Evolutionary conservation across 225 moss, liverwort and hornwort species (phyloP).

Genomic region (Physcomitrellopsis africana): DNA sequence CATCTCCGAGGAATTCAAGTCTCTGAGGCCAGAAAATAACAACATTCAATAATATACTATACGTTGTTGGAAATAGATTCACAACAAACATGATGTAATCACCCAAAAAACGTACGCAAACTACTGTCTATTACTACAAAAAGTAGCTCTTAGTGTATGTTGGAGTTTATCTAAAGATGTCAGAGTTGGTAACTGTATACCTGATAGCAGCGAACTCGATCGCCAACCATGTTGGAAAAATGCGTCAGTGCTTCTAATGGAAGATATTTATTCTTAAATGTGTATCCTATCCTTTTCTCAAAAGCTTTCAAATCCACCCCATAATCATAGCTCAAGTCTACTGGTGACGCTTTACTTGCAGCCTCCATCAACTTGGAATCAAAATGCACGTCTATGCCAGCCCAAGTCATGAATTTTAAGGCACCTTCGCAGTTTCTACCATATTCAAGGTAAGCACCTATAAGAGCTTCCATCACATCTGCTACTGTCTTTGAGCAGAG

Average conservation of each 20-base stretch:
- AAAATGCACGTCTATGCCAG: constrained; percentile 73
- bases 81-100: background rate
- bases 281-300: constrained; percentile 75
- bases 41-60: constrained; percentile 5
- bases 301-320: constrained; percentile 68
- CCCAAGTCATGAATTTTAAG: constrained; percentile 86
- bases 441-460: constrained; percentile 72
- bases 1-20: constrained; percentile 97
- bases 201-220: constrained; percentile 86
- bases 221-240: constrained; percentile 74
- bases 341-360: constrained; percentile 48
- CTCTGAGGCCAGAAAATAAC: constrained; percentile 47
- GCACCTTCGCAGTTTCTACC: constrained; percentile 64
- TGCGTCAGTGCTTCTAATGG: constrained; percentile 91
- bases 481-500: constrained; percentile 95
- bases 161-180: background rate
- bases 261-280: constrained; percentile 77
- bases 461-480: constrained; percentile 88
- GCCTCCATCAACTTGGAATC: constrained; percentile 42
- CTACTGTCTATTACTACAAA: background rate
- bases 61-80: background rate
- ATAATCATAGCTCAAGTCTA: constrained; percentile 54
- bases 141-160: background rate
- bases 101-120: background rate
- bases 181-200: constrained; percentile 35